phyloP scores from a whole-genome alignment of 2,329 filamentous ascomycete species.

The Didymella sp. region DNA sequence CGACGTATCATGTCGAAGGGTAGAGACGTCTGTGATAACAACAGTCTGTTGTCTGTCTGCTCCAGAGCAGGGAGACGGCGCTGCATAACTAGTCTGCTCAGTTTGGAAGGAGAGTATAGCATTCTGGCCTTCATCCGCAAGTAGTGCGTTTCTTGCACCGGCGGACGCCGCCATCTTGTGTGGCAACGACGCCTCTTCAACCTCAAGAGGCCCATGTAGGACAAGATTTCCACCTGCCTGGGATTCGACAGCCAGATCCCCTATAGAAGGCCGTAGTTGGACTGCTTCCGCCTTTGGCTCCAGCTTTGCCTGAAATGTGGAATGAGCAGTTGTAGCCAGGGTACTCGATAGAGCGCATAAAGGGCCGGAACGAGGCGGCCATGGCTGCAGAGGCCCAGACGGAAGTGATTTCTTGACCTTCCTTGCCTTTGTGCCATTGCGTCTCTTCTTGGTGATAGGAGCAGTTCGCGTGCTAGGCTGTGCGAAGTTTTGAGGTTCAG shows the following conservation, averaged over 20 bases:
- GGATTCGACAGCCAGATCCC: neutral
- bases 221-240: neutral
- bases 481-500: neutral
- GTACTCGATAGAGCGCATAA: neutral
- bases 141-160: neutral
- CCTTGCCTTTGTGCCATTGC: neutral
- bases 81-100: neutral
- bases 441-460: neutral
- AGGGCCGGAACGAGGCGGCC: neutral
- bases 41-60: neutral
- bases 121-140: too few species aligned
- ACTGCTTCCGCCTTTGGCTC: neutral
- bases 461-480: neutral
- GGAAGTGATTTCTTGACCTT: neutral
- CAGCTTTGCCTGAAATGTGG: neutral
- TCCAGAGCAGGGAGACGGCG: neutral
- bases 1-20: neutral
- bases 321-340: too few species aligned
- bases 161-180: neutral
- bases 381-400: neutral
- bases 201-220: neutral
- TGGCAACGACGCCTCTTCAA: too few species aligned
- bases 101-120: neutral
- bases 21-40: neutral
- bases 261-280: neutral